Evolutionary conservation across 2,329 filamentous ascomycete species (phyloP).

Genomic region (Neurospora sp.): DNA sequence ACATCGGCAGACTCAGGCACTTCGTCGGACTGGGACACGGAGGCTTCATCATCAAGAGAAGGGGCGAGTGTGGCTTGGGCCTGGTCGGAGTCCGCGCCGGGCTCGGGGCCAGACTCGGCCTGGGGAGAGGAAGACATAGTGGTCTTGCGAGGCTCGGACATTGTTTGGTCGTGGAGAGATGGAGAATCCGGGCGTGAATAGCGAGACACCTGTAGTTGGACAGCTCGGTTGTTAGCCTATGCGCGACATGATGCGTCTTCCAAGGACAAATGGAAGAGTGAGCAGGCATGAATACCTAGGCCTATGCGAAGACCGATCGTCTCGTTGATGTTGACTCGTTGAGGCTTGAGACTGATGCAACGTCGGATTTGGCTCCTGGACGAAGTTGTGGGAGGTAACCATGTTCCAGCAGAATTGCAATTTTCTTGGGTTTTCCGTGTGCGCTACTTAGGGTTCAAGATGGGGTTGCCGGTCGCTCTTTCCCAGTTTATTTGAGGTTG

Average conservation of each 20-base stretch:
- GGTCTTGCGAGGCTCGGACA: no score
- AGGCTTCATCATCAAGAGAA: neutral
- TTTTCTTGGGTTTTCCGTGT: neutral
- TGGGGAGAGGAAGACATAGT: no score
- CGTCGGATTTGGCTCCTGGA: neutral
- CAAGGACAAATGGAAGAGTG: neutral
- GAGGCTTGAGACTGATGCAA: neutral
- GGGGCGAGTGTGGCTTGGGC: neutral
- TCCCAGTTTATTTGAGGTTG: neutral
- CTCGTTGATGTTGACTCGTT: neutral
- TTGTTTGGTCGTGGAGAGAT: no score
- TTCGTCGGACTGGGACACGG: neutral
- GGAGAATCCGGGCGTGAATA: no score
- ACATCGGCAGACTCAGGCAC: neutral
- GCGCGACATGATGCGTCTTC: neutral
- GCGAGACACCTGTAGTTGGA: no score
- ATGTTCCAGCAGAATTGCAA: neutral
- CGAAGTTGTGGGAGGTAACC: neutral
- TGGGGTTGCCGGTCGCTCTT: neutral
- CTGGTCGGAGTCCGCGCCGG: neutral
- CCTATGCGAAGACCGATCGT: neutral
- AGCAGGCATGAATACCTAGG: neutral
- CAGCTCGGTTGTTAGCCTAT: neutral
- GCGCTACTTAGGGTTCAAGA: neutral
- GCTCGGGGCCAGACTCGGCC: no score